phyloP scores from a whole-genome alignment of 257 asterid species.

The Solanum corneliomulleri region DNA sequence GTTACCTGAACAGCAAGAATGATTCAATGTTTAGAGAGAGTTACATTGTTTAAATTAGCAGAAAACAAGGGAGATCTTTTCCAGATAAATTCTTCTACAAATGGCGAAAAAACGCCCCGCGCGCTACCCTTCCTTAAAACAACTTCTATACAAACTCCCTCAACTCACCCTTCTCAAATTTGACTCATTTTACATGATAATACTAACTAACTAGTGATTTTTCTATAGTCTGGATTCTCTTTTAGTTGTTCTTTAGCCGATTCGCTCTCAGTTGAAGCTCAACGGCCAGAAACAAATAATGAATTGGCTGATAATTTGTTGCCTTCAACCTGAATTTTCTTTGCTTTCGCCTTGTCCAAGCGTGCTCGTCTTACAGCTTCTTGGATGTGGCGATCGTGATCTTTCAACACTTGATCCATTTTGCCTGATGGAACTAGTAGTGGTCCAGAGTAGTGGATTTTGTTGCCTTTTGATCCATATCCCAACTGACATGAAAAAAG shows the following conservation, averaged over 20 bases:
- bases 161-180: conserved; percentile 12
- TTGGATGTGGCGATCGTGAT: conserved; percentile 84
- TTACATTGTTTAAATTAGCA: conserved; percentile 6
- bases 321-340: conserved; percentile 48
- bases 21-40: background rate
- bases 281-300: conserved; percentile 60
- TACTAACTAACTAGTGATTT: background rate
- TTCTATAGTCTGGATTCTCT: background rate
- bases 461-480: conserved; percentile 68
- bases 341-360: conserved; percentile 67
- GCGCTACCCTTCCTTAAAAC: background rate
- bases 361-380: conserved; percentile 90
- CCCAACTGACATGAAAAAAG: conserved; percentile 33
- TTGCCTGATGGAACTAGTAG: conserved; percentile 74
- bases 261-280: background rate
- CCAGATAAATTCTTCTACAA: conserved; percentile 18
- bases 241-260: background rate
- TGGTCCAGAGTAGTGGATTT: conserved; percentile 92
- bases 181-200: conserved; percentile 15
- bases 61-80: conserved; percentile 4
- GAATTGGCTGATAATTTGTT: conserved; percentile 50
- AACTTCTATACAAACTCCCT: conserved; percentile 35
- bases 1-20: background rate
- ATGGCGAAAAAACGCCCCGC: conserved; percentile 13
- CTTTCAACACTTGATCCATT: conserved; percentile 82